Evolutionary conservation across 2,329 filamentous ascomycete species (phyloP), one percentile per base, ranked within the genome.

Genomic region (Diaporthe humulicola): DNA sequence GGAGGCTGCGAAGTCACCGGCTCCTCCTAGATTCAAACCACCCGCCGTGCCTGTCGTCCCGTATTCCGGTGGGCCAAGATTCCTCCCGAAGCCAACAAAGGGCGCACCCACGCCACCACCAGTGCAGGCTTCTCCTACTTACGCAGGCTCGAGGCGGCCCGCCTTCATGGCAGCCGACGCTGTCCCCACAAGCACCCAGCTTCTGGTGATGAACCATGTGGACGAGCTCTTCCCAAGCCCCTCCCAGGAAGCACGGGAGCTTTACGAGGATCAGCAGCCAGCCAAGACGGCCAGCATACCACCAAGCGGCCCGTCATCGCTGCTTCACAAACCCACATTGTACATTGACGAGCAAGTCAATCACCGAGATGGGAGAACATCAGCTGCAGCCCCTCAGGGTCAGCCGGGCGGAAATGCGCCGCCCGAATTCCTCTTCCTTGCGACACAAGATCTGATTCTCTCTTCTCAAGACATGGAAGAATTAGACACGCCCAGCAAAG

Each of bases 191-290:
- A 88, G 87, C 76, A 91, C 89, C 0, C 89, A 90, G 75, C 82
- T 86, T 12, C 90, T 91, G n/a, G 81, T 90, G 12, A 81, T 85
- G 40, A 78, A 80, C 54, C 84, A 89, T 74, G 78, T 88, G 10
- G 88, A 90, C 52, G 88, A 90, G 71, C 86, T 90, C 75, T 88
- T 90, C 58, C 89, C 89, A 0, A 88, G 86, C n/a, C 85, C 88
- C 0, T 90, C 88, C 0, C 90, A 92, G 78, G 87, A 90, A 79
- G 84, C 85, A 9, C 84, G 86, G 25, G 90, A 92, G 79, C 81
- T 92, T 4, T 79, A 83, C 2, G 86, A 87, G 42, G 84, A 87
- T 75, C 57, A 72, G 40, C 17, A 36, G 8, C 25, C 25, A 28
- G 25, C 2, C 19, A 19, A 15, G 4, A 14, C 25, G 10, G 48